Base-by-base conservation (phyloP, 768 basidiomycete genomes). In the Serendipita sp. region DNA sequence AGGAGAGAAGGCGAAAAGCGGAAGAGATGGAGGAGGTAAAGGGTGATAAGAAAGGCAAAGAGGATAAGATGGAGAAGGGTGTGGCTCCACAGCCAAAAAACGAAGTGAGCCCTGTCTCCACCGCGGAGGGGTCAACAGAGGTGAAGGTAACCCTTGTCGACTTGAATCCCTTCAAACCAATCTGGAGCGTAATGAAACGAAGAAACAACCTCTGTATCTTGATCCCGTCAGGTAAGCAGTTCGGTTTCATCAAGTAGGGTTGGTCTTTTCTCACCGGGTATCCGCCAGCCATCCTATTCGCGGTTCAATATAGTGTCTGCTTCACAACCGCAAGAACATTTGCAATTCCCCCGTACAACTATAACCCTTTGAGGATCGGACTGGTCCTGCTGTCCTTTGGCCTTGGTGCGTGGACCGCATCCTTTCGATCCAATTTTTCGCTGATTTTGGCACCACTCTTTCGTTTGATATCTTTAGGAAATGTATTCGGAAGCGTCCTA, bases 271-370 rank as follows among this genome's bases (percentile, higher is more conserved):
- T 31, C 22, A 44, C 9, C 22, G 33, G 41, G 38, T 31, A 31
- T 64, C 64, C 66, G 13, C 28, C 65, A 85, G 90, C 86, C 16
- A 69, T 88, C 24, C 72, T 85, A 11, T 93, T 87, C 68, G 85
- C 83, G 0, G 84, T 83, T 60, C 79, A 76, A 42, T 92, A 86
- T 71, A 76, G 81, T 45, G 76, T 93, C 41, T 74, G 81, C 2
- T 94, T 90, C 70, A 88, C 88, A 0, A 82, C 82, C 16, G 78
- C 88, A 5, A 78, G 86, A 64, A 90, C 87, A 0, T 76, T 94
- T 11, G 72, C 73, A 3, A 78, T 75, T 4, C 70, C 72, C 30
- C 71, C 76, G 1, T 94, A 94, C 67, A 69, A 77, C 30, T 91
- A 85, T 70, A 75, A 80, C 50, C 75, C 91, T 0, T 74, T 93